Conservation (phyloP, 192 early-diverging fungal genomes). For the Backusella macrospora region DNA sequence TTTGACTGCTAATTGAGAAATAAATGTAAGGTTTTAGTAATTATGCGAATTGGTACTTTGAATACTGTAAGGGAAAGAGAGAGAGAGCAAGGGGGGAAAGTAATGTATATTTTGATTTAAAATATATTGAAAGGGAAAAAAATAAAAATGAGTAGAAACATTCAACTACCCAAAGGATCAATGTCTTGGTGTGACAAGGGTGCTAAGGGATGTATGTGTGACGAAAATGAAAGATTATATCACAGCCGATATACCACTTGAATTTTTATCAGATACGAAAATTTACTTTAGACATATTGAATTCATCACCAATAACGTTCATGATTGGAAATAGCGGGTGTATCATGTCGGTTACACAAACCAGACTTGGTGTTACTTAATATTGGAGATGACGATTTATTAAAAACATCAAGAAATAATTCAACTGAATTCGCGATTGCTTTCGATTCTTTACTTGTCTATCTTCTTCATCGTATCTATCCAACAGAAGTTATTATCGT, state of each 20-base stretch:
- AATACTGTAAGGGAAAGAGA: neutral
- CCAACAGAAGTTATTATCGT: slow-evolving; percentile 27
- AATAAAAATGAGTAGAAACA: neutral
- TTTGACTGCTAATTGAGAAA: no score
- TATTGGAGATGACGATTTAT: slow-evolving; percentile 28
- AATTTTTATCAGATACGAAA: neutral
- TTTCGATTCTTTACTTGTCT: slow-evolving; percentile 11
- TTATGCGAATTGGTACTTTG: no score
- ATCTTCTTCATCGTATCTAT: slow-evolving; percentile 10
- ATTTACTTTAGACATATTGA: neutral
- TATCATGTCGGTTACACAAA: neutral
- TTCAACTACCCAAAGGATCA: neutral
- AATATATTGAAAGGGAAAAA: no score
- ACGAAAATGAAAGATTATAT: neutral
- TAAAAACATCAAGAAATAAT: neutral
- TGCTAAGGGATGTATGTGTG: neutral
- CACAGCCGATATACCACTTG: neutral
- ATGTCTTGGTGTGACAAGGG: neutral
- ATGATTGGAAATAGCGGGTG: slow-evolving; percentile 22
- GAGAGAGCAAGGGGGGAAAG: neutral
- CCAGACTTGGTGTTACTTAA: slow-evolving; percentile 30
- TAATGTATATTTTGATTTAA: no score
- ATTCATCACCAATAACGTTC: neutral
- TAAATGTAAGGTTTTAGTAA: no score
- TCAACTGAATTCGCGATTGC: slow-evolving; percentile 17